A percentile compares a stretch with the other conserved stretches of the same genome.
phyloP scores from a whole-genome alignment of 2,329 filamentous ascomycete genomes.

The Fusarium denticulatum region DNA sequence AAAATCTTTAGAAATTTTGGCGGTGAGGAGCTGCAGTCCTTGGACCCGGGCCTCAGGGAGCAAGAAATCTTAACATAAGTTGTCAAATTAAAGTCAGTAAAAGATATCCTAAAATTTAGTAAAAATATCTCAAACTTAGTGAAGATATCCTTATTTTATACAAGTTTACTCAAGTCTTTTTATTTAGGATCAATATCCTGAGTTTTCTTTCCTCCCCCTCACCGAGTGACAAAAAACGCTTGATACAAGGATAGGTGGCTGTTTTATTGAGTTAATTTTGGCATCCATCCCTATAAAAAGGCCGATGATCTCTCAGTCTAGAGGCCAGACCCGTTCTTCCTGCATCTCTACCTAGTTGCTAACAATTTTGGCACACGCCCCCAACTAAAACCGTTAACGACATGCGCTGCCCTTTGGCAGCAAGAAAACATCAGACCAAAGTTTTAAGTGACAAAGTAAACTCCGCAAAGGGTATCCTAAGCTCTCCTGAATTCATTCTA shows the following conservation, averaged over 20 bases:
- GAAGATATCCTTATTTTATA: too few relatives aligned
- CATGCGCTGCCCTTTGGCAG: neutral
- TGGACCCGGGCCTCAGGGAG: too few relatives aligned
- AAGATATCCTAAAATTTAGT: too few relatives aligned
- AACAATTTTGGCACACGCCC: constrained; percentile 31
- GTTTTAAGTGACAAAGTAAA: too few relatives aligned
- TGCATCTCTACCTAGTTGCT: neutral
- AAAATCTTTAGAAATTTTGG: constrained; percentile 47
- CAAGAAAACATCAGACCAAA: neutral
- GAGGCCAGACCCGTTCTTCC: neutral
- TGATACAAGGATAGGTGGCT: neutral
- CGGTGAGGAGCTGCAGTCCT: constrained; percentile 41
- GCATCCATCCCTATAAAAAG: neutral
- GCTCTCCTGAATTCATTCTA: too few relatives aligned
- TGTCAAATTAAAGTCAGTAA: too few relatives aligned
- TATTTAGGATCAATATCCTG: too few relatives aligned
- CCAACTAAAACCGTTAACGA: constrained; percentile 28
- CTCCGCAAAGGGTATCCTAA: too few relatives aligned
- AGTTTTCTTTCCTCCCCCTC: too few relatives aligned
- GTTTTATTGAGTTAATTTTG: neutral
- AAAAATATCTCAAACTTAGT: too few relatives aligned
- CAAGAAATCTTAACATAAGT: too few relatives aligned
- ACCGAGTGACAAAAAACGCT: neutral
- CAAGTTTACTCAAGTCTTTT: too few relatives aligned
- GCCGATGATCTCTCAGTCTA: neutral